Conservation (phyloP, 2,329 filamentous ascomycete genomes). For the Hypoxylon sp. region DNA sequence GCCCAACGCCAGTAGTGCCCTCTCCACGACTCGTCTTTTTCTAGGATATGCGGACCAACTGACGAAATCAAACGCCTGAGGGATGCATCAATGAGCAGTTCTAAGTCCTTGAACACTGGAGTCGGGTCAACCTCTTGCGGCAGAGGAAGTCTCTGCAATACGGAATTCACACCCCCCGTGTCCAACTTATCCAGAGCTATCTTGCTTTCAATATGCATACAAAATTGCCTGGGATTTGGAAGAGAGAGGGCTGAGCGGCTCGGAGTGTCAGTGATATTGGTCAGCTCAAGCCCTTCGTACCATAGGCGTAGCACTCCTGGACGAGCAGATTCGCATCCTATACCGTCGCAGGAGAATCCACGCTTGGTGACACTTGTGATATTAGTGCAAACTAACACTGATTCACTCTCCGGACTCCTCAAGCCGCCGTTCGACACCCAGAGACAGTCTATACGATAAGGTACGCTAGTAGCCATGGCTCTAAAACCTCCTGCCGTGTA, state of each 20-base stretch:
- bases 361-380: not conserved
- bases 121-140: no score
- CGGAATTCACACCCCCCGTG: not conserved
- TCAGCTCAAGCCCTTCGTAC: conserved; percentile 34
- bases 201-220: conserved; percentile 36
- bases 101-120: not conserved
- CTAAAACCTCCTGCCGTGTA: conserved; percentile 27
- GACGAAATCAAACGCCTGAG: no score
- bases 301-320: conserved; percentile 16
- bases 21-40: no score
- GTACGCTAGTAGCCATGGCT: conserved; percentile 33
- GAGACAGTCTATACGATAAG: conserved; percentile 22
- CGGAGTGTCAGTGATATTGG: not conserved
- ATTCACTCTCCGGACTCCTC: not conserved
- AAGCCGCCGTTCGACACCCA: conserved; percentile 33
- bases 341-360: conserved; percentile 18
- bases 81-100: conserved; percentile 9
- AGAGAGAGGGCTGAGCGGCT: not conserved
- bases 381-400: not conserved
- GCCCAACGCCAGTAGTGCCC: no score
- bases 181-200: conserved; percentile 21
- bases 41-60: no score
- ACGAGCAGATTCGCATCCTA: not conserved
- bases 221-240: conserved; percentile 28
- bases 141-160: no score